Base-by-base conservation (phyloP, 164 flowering plant genomes). In the Cinnamomum micranthum region DNA sequence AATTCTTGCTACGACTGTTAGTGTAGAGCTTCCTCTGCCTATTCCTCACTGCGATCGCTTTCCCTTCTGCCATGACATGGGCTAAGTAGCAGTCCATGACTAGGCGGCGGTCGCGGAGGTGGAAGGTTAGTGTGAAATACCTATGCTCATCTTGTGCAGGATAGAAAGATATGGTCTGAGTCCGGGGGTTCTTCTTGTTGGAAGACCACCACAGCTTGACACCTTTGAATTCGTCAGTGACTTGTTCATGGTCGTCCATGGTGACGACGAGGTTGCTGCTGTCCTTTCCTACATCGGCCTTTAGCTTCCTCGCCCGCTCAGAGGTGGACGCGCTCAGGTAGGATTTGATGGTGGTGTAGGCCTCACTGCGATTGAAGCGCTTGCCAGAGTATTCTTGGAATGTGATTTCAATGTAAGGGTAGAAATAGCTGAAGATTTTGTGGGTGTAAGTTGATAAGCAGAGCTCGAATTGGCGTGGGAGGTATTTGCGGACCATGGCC, bases 1-100 rank as follows among this genome's bases (percentile, higher is more conserved):
- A 80, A 2, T 77, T 78, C 23, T 58, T 23, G 0, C 82, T 81
- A 20, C 83, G 73, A 71, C 75, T 76, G 65, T 90, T 90, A 2
- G 89, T 87, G 75, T 80, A 87, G 13, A 88, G 91, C 84, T 84
- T 88, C 79, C 91, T 78, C 70, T 85, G 86, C 77, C 89, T 77
- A 50, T 83, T 87, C 13, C 72, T 78, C 51, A 73, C 74, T 14
- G 70, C 71, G 15, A 88, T 77, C 23, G 82, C 88, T 74, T 78
- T 87, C 31, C 90, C 91, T 69, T 81, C 81, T 24, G 72, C 75
- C 73, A 88, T 14, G 6, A 90, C 86, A 72, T 86, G 86, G 27
- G 73, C 70, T 75, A 90, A 60, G 47, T 90, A 90, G 4, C 73
- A 27, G 23, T 79, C 82, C 0, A 84, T 79, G 7, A 90, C 73